Evolutionary conservation across 1,139 yeast genomes (phyloP).

Genomic region (Kodamaea suecica): DNA sequence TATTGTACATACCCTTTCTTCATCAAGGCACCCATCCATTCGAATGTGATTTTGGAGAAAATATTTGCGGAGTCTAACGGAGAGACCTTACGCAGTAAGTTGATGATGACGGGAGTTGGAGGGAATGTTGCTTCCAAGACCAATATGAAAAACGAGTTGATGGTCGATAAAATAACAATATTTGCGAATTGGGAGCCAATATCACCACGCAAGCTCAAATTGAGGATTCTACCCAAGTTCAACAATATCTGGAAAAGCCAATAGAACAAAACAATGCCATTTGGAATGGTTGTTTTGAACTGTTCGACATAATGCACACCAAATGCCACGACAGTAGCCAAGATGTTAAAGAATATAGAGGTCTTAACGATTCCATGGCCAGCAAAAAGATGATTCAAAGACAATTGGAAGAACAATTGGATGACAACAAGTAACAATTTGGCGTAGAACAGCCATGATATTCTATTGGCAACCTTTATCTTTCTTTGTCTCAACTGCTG

Average conservation of each 20-base stretch:
- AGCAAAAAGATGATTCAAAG: constrained; percentile 23
- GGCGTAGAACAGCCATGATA: constrained; percentile 40
- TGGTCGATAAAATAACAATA: constrained; percentile 46
- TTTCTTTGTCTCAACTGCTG: constrained; percentile 32
- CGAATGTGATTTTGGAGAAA: constrained; percentile 74
- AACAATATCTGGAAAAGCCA: constrained; percentile 62
- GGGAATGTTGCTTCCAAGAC: constrained; percentile 51
- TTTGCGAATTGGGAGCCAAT: constrained; percentile 35
- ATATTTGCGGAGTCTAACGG: constrained; percentile 84
- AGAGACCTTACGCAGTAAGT: constrained; percentile 19
- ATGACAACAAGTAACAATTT: constrained; percentile 41
- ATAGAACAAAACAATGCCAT: constrained; percentile 66
- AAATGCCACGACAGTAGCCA: constrained; percentile 49
- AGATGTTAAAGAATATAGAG: constrained; percentile 37
- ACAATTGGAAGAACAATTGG: constrained; percentile 38
- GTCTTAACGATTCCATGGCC: constrained; percentile 40
- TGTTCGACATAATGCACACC: constrained; percentile 65
- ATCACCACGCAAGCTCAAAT: constrained; percentile 47
- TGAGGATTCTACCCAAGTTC: constrained; percentile 39
- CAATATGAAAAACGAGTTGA: constrained; percentile 52
- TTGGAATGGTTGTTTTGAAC: constrained; percentile 60
- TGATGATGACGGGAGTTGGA: constrained; percentile 31
- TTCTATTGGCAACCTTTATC: constrained; percentile 31
- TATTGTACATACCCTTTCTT: constrained; percentile 73
- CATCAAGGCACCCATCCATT: constrained; percentile 94